Evolutionary conservation across 108 stramenopile genomes (phyloP).

Genomic region (Asterionellopsis glacialis): DNA sequence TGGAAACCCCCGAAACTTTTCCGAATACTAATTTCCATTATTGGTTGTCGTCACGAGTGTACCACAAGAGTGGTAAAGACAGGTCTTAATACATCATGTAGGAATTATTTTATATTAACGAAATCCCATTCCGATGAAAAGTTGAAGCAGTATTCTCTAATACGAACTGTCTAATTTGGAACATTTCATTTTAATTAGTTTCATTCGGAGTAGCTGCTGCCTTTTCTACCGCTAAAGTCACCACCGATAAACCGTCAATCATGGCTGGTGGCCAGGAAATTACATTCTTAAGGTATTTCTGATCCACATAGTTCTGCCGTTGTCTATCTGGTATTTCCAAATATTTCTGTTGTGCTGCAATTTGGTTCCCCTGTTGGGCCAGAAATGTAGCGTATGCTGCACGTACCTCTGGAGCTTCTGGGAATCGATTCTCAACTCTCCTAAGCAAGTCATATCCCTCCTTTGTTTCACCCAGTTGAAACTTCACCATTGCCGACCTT

Average conservation of each 20-base stretch:
- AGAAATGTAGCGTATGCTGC: conserved; percentile 71
- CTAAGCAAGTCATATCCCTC: conserved; percentile 69
- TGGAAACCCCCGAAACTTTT: too few species aligned
- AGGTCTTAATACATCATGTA: too few species aligned
- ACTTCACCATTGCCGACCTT: conserved; percentile 71
- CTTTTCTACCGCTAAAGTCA: conserved; percentile 28
- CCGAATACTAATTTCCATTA: too few species aligned
- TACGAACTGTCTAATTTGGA: too few species aligned
- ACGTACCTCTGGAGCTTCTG: conserved; percentile 81
- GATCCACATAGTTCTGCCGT: conserved; percentile 54
- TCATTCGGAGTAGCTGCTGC: too few species aligned
- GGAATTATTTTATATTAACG: too few species aligned
- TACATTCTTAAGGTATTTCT: conserved; percentile 47
- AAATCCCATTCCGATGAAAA: too few species aligned
- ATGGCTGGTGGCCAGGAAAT: conserved; percentile 73
- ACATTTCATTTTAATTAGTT: too few species aligned
- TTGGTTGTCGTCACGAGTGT: too few species aligned
- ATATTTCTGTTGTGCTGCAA: conserved; percentile 70
- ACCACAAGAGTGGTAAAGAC: too few species aligned
- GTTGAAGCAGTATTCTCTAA: too few species aligned
- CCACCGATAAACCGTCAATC: conserved; percentile 47
- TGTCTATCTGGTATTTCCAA: conserved; percentile 78
- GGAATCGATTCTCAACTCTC: conserved; percentile 80
- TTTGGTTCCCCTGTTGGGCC: conserved; percentile 54
- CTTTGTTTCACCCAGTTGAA: conserved; percentile 56